A percentile compares a stretch with the other conserved stretches of the same genome.
Evolutionary conservation across 192 early-diverging fungal genomes (phyloP).

Genomic region (Podila epicladia): DNA sequence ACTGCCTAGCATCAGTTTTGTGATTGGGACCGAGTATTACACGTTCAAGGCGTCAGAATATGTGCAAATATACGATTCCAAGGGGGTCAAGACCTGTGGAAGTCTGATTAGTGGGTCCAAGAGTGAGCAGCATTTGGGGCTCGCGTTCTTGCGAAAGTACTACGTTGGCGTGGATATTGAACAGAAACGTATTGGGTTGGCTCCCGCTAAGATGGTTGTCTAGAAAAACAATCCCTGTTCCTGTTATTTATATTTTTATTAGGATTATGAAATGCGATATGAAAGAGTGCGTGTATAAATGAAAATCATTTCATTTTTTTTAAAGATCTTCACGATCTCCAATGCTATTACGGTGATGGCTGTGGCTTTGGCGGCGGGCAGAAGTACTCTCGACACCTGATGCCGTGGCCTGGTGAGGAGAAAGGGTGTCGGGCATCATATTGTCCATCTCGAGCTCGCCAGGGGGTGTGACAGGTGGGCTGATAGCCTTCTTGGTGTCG

Average conservation of each 20-base stretch:
- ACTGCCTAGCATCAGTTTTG: conserved; percentile 80
- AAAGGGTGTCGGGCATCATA: conserved; percentile 11
- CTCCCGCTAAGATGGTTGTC: conserved; percentile 10
- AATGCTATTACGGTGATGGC: conserved; percentile 29
- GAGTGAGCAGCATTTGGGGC: conserved; percentile 59
- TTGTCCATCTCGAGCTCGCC: conserved; percentile 12
- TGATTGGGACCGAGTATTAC: conserved; percentile 81
- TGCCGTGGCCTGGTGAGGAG: conserved; percentile 2
- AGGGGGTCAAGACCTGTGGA: too few relatives aligned
- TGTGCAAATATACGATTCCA: not conserved
- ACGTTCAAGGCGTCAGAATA: conserved; percentile 66
- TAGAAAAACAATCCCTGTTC: not conserved
- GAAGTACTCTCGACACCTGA: conserved; percentile 14
- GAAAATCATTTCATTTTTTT: not conserved
- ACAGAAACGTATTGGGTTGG: conserved; percentile 72
- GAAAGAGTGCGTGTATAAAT: too few relatives aligned
- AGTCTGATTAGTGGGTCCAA: too few relatives aligned
- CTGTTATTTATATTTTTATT: too few relatives aligned
- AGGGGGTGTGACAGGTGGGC: not conserved
- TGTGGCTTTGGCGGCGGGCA: conserved; percentile 2
- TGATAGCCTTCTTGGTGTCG: not conserved
- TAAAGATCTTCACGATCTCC: conserved; percentile 8
- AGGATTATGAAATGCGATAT: too few relatives aligned
- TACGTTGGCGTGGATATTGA: conserved; percentile 76
- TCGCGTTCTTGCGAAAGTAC: conserved; percentile 82